These are phyloP conservation scores for Fusarium hostae DNA, from an alignment of 2,329 filamentous ascomycete species.

Conservation along the genomic window DNA sequence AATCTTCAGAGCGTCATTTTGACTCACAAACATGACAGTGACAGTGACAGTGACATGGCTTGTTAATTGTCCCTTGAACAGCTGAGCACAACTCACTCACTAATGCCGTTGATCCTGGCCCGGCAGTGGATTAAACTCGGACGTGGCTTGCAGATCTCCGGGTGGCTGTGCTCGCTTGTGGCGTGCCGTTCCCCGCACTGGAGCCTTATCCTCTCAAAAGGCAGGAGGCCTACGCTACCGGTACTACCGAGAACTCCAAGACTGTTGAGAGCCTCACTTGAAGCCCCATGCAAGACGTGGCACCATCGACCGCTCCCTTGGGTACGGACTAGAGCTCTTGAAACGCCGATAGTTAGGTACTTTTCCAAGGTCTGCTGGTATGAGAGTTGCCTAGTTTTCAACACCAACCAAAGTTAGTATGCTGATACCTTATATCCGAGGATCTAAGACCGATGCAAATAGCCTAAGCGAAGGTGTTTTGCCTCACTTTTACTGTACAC, in stretches of 20 bases:
- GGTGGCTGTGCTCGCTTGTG: constrained; percentile 38
- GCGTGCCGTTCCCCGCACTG: constrained; percentile 13
- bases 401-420: constrained; percentile 17
- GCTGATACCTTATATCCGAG: not conserved
- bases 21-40: not conserved
- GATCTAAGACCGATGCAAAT: not conserved
- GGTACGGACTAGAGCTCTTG: constrained; percentile 9
- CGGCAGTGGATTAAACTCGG: constrained; percentile 19
- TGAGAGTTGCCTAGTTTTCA: not conserved
- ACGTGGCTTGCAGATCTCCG: constrained; percentile 37
- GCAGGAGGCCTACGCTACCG: constrained; percentile 36
- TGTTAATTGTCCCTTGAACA: constrained; percentile 39
- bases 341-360: constrained; percentile 10
- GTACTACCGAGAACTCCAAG: constrained; percentile 17
- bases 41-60: constrained; percentile 1
- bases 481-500: constrained; percentile 5
- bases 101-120: constrained; percentile 35
- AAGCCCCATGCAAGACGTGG: constrained; percentile 36
- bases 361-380: constrained; percentile 3
- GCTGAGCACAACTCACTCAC: constrained; percentile 37
- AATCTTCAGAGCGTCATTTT: not conserved
- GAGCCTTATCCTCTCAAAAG: not conserved
- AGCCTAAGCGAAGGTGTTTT: not conserved
- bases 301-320: constrained; percentile 35
- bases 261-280: constrained; percentile 31